Evolutionary conservation across 1,284 basidiomycete genomes (phyloP).

Genomic region (Heterobasidion parviporum): DNA sequence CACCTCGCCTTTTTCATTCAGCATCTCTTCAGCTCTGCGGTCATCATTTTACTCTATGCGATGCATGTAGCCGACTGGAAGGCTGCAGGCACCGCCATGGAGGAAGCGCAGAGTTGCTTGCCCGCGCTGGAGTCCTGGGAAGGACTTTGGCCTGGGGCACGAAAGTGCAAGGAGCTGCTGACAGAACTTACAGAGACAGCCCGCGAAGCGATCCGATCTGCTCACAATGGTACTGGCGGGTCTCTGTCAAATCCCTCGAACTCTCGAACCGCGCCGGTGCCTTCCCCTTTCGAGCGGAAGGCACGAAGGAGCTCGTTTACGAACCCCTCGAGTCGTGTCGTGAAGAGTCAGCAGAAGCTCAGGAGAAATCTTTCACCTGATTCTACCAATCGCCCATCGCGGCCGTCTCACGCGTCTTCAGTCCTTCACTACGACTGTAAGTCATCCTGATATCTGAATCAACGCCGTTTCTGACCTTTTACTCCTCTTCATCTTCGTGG

Average conservation of each 20-base stretch:
- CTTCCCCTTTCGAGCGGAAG: slow-evolving; percentile 9
- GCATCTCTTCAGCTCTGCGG: slow-evolving; percentile 84
- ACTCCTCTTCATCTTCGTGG: slow-evolving; percentile 12
- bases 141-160: slow-evolving; percentile 82
- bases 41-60: slow-evolving; percentile 80
- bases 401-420: slow-evolving; percentile 51
- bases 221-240: slow-evolving; percentile 12
- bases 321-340: slow-evolving; percentile 17
- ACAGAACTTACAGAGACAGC: slow-evolving; percentile 62
- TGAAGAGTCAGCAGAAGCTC: slow-evolving; percentile 37
- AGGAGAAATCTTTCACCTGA: slow-evolving; percentile 56
- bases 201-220: slow-evolving; percentile 49
- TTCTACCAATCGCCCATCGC: slow-evolving; percentile 41
- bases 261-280: slow-evolving; percentile 1
- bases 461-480: slow-evolving; percentile 13
- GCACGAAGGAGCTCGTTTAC: slow-evolving; percentile 13
- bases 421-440: slow-evolving; percentile 61
- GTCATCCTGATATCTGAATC: slow-evolving; percentile 16
- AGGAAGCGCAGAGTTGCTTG: slow-evolving; percentile 72
- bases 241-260: slow-evolving; percentile 1
- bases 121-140: slow-evolving; percentile 73
- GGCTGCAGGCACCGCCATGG: slow-evolving; percentile 66
- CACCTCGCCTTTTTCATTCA: slow-evolving; percentile 89
- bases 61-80: slow-evolving; percentile 73
- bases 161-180: slow-evolving; percentile 76